Base-by-base conservation (phyloP, 2,329 filamentous ascomycete genomes). In the Hymenoscyphus infarciens region DNA sequence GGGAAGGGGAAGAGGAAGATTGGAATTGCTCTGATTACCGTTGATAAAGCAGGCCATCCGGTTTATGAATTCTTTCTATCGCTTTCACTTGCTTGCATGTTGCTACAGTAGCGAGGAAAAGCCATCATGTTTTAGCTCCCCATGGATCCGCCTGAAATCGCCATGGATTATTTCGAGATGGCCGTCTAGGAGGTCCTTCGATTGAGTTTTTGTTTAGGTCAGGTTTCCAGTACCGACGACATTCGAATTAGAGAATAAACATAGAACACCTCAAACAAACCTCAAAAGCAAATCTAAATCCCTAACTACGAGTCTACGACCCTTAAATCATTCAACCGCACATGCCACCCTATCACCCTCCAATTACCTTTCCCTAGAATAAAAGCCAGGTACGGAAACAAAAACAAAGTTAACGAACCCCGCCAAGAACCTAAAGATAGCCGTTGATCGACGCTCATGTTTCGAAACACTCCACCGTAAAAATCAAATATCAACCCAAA, bases 1-100 rank as follows among this genome's bases (percentile, higher is more conserved):
- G 64, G 64, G 31, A 66, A 67, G 2, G 60, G 62, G 60, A 58
- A 66, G 39, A 68, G 67, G 63, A 70, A 53, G 56, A 68, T 67
- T 56, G 63, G 66, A 25, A 69, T 70, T 64, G 66, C 67, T n/a
- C 53, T 70, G 39, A 67, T 70, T 8, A 70, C 68, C 38, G 70
- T 80, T 3, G 72, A 79, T 68, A 72, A 73, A 11, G 74, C 76
- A 2, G 78, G 78, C 2, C 78, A 80, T 64, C 72, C 78, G 72
- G 77, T 79, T 61, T 22, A 67, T 65, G 45, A 38, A 27, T 13
- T 13, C 29, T 19, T 10, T 57, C 13, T 15, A 39, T 35, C 15
- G 16, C 13, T 27, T 27, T 27, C 25, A 27, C 1, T 27, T 27
- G 25, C 25, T 27, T 27, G 25, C 25, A 27, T 27, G 25, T 27